A percentile compares a stretch with the other conserved stretches of the same genome.
phyloP scores from a whole-genome alignment of 257 asterid genomes.

The Mitragyna speciosa region DNA sequence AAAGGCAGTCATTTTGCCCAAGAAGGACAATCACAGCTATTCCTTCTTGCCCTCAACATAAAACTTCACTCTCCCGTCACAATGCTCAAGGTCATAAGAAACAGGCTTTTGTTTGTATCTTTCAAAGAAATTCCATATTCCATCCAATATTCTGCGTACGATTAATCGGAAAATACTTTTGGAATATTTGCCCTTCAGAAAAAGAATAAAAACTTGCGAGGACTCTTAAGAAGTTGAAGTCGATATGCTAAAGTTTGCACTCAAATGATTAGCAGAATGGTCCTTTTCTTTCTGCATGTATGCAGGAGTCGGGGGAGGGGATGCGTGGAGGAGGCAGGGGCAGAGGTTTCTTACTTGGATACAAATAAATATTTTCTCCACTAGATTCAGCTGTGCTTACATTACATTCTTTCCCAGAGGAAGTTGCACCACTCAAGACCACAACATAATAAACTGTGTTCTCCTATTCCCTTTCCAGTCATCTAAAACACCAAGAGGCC shows the following conservation, averaged over 20 bases:
- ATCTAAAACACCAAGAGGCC: constrained; percentile 24
- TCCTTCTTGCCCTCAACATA: no score
- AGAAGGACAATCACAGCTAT: no score
- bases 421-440: constrained; percentile 29
- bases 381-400: constrained; percentile 34
- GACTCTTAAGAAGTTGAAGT: no score
- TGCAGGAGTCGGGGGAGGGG: background rate
- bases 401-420: constrained; percentile 43
- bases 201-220: background rate
- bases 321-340: background rate
- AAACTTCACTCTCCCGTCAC: no score
- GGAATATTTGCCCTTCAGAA: no score
- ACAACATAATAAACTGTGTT: constrained; percentile 26
- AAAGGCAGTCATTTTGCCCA: no score
- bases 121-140: no score
- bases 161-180: no score
- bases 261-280: background rate
- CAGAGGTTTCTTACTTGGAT: background rate
- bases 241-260: background rate
- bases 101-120: no score
- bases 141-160: no score
- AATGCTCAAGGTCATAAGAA: no score
- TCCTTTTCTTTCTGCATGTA: background rate
- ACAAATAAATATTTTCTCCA: constrained; percentile 33
- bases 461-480: constrained; percentile 31